phyloP scores from a whole-genome alignment of 2,329 filamentous ascomycete species.

The Colletotrichum eremochloae region DNA sequence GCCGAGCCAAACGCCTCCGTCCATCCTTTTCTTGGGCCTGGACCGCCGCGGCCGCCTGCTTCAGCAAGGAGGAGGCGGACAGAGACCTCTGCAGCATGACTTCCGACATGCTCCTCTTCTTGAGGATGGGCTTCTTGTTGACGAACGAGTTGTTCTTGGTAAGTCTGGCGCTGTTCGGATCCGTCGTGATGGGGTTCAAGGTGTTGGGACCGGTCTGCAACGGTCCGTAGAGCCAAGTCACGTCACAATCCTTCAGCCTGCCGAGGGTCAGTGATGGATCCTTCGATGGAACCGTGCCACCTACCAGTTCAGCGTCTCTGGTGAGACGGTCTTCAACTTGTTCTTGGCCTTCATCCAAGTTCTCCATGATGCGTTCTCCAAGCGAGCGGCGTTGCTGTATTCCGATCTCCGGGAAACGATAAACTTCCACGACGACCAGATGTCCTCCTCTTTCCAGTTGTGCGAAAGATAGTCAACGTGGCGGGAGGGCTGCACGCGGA shows the following conservation, averaged over 20 bases:
- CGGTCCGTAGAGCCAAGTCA: slow-evolving; percentile 97
- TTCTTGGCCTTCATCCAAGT: slow-evolving; percentile 96
- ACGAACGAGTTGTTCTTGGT: slow-evolving; percentile 75
- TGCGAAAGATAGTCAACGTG: slow-evolving; percentile 98
- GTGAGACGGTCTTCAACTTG: slow-evolving; percentile 86
- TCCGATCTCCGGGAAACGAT: slow-evolving; percentile 84
- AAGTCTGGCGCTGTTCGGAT: slow-evolving; percentile 56
- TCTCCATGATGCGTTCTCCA: slow-evolving; percentile 98
- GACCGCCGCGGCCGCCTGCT: slow-evolving; percentile 88
- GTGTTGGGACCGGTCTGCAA: slow-evolving; percentile 79
- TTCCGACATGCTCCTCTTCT: slow-evolving; percentile 97
- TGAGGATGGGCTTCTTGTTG: slow-evolving; percentile 89
- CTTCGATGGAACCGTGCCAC: slow-evolving; percentile 48
- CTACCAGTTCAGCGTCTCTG: slow-evolving; percentile 94
- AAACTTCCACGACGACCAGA: slow-evolving; percentile 97
- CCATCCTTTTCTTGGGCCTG: slow-evolving; percentile 81
- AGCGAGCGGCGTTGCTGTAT: slow-evolving; percentile 83
- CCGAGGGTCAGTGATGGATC: slow-evolving; percentile 32
- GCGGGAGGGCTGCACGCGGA: slow-evolving; percentile 80
- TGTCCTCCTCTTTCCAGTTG: slow-evolving; percentile 94
- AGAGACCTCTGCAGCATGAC: slow-evolving; percentile 92
- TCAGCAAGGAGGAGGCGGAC: slow-evolving; percentile 88
- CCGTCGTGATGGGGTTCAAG: slow-evolving; percentile 60
- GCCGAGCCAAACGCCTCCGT: slow-evolving; percentile 61
- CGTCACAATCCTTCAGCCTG: slow-evolving; percentile 97